A percentile compares a stretch with the other conserved stretches of the same genome.
Conservation (phyloP, 2,329 filamentous ascomycete genomes). For the Sphaerostilbella broomeana region DNA sequence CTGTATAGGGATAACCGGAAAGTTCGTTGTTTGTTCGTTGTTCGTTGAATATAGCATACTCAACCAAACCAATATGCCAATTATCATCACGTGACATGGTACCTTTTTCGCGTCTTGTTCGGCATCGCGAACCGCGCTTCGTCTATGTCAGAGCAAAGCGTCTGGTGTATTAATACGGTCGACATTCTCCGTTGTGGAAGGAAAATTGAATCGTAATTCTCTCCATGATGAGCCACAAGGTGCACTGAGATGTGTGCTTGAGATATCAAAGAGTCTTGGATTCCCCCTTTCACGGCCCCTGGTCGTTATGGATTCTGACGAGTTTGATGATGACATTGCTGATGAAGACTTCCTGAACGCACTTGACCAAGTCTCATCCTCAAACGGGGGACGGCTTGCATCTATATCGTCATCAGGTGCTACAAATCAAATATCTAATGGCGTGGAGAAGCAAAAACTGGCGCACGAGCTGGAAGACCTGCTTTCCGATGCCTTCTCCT, state of each 20-base stretch:
- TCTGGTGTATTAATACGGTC: too few relatives aligned
- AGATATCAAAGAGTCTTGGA: not conserved
- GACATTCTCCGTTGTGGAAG: too few relatives aligned
- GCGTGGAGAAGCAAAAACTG: constrained; percentile 13
- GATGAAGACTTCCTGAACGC: constrained; percentile 61
- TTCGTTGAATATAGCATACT: too few relatives aligned
- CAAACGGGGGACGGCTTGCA: constrained; percentile 15
- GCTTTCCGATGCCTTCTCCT: constrained; percentile 62
- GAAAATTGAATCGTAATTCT: too few relatives aligned
- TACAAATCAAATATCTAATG: not conserved
- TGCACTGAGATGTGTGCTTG: too few relatives aligned
- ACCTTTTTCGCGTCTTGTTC: constrained; percentile 24
- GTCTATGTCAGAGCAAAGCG: not conserved
- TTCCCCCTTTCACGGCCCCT: constrained; percentile 1
- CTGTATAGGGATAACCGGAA: too few relatives aligned
- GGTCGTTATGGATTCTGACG: constrained; percentile 47
- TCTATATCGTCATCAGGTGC: not conserved
- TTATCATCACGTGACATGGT: constrained; percentile 23
- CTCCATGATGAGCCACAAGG: too few relatives aligned
- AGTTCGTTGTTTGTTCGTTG: too few relatives aligned
- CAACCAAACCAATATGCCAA: not conserved
- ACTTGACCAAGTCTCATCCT: constrained; percentile 44
- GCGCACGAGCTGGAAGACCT: constrained; percentile 46
- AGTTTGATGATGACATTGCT: constrained; percentile 57
- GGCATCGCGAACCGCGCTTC: constrained; percentile 14